Conservation (phyloP, 169 alveolate genomes). For the Cyclospora cayetanensis region DNA sequence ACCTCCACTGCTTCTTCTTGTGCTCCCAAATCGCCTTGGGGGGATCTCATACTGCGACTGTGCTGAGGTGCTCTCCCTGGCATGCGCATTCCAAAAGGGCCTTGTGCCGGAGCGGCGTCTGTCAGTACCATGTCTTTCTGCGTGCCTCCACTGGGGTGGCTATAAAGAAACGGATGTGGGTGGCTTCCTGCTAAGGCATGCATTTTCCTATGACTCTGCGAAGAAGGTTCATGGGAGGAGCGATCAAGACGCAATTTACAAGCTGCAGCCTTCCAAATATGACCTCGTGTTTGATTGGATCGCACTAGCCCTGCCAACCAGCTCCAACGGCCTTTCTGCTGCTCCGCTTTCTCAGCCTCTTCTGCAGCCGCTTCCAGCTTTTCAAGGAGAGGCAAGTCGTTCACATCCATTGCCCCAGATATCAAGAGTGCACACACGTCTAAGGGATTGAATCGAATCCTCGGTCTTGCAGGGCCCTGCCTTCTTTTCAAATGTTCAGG, state of each 20-base stretch:
- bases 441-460: slow-evolving; percentile 6
- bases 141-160: background rate
- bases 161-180: background rate
- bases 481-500: background rate
- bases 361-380: slow-evolving; percentile 13
- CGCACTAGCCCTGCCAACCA: background rate
- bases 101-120: background rate
- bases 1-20: background rate
- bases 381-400: background rate
- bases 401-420: background rate
- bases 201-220: background rate
- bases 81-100: background rate
- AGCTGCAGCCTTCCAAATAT: slow-evolving; percentile 40
- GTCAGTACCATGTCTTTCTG: background rate
- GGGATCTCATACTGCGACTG: background rate
- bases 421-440: background rate
- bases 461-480: background rate
- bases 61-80: no score
- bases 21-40: background rate
- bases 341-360: background rate
- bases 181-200: background rate
- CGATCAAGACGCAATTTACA: background rate
- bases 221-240: background rate
- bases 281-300: background rate
- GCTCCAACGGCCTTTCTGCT: background rate